Percentiles rank a stretch among this genome's conserved stretches.
phyloP scores from a whole-genome alignment of 176 grass and related monocot genomes.

The Elaeis guineensis region DNA sequence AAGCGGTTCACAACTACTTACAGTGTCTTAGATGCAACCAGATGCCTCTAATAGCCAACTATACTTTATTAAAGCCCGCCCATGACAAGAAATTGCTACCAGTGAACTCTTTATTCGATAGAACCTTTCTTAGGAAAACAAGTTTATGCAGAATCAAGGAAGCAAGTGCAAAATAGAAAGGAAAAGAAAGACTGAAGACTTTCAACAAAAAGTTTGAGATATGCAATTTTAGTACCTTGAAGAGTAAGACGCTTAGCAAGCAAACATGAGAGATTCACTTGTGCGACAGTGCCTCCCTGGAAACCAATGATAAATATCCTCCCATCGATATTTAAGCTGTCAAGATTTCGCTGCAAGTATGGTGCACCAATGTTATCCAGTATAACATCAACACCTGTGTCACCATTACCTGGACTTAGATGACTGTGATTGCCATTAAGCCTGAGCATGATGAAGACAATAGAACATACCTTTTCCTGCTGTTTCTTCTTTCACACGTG shows the following conservation, averaged over 20 bases:
- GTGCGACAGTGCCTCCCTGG: conserved; percentile 35
- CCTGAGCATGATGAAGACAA: neutral
- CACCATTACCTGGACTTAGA: neutral
- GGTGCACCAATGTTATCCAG: conserved; percentile 60
- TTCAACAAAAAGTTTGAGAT: neutral
- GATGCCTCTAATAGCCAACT: too few species aligned
- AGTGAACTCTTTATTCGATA: too few species aligned
- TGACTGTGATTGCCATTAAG: neutral
- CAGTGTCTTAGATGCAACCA: too few species aligned
- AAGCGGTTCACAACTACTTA: too few species aligned
- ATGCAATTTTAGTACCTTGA: conserved; percentile 47
- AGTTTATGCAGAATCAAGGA: too few species aligned
- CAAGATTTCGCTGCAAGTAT: conserved; percentile 64
- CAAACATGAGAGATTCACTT: conserved; percentile 55
- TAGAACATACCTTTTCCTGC: conserved; percentile 46
- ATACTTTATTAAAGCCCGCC: too few species aligned
- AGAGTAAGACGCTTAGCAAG: conserved; percentile 59
- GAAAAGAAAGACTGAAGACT: neutral
- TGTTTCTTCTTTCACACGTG: conserved; percentile 65
- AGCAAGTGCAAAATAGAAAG: too few species aligned
- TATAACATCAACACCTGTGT: conserved; percentile 73
- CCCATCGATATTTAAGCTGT: conserved; percentile 65
- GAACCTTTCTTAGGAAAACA: too few species aligned
- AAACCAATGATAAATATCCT: conserved; percentile 85
- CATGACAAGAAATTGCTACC: too few species aligned